Evolutionary conservation across 208 protist species (phyloP).

Genomic region (Leishmania martiniquensis): DNA sequence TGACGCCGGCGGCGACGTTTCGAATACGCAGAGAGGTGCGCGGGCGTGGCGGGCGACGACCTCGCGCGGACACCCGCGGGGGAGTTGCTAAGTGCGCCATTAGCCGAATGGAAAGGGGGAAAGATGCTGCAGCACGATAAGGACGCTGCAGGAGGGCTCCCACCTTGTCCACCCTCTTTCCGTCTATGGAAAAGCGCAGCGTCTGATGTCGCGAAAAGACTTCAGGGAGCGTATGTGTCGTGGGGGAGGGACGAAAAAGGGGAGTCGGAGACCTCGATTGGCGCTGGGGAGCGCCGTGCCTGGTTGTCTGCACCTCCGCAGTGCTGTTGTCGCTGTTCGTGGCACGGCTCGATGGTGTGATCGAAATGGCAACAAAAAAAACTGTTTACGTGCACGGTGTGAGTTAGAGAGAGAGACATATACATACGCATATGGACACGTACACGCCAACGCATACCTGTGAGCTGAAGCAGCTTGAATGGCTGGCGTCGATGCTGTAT

Average conservation of each 20-base stretch:
- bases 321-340: neutral
- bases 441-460: neutral
- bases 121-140: neutral
- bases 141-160: neutral
- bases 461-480: neutral
- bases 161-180: neutral
- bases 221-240: neutral
- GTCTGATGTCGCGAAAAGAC: neutral
- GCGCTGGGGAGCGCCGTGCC: no score
- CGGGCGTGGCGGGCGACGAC: neutral
- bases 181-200: no score
- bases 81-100: conserved; percentile 4
- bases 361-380: neutral
- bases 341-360: neutral
- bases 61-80: neutral
- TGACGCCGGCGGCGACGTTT: conserved; percentile 41
- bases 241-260: neutral
- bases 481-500: neutral
- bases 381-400: neutral
- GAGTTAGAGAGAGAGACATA: neutral
- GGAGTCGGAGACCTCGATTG: no score
- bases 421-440: neutral
- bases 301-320: neutral
- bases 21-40: conserved; percentile 51
- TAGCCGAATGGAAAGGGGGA: conserved; percentile 1